phyloP scores from a whole-genome alignment of 257 asterid species.

The Rauvolfia tetraphylla region DNA sequence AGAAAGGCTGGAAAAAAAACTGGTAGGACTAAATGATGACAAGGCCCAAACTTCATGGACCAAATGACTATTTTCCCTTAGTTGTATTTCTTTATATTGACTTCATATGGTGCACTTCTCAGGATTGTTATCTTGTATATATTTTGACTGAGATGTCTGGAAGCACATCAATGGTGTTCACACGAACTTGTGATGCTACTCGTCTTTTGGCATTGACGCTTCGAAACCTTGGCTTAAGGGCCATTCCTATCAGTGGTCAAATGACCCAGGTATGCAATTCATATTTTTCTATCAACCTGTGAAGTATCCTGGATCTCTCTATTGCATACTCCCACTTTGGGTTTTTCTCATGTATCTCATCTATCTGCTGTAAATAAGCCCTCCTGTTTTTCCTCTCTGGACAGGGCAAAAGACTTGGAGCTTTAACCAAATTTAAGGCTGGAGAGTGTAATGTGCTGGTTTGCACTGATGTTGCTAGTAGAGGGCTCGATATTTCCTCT shows the following conservation, averaged over 20 bases:
- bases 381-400: constrained; percentile 15
- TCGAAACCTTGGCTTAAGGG: constrained; percentile 73
- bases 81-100: constrained; percentile 1
- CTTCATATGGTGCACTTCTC: constrained; percentile 14
- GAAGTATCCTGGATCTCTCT: constrained; percentile 2
- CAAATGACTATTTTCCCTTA: no score
- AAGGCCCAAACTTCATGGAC: no score
- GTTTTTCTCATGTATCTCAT: background rate
- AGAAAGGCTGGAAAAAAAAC: no score
- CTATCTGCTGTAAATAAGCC: background rate
- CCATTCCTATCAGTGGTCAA: constrained; percentile 94
- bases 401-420: constrained; percentile 85
- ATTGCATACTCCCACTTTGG: background rate
- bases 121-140: constrained; percentile 91
- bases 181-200: constrained; percentile 87
- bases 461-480: constrained; percentile 93
- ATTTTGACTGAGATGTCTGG: constrained; percentile 67
- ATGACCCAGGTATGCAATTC: constrained; percentile 69
- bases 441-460: constrained; percentile 84
- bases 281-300: constrained; percentile 7
- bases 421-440: constrained; percentile 73
- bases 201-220: constrained; percentile 66
- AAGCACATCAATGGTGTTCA: constrained; percentile 86
- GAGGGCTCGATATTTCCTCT: constrained; percentile 93
- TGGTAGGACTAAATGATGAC: no score